These are phyloP conservation scores for Volvariella volvacea DNA, from an alignment of 1,284 basidiomycete genomes.

Conservation along the genomic window DNA sequence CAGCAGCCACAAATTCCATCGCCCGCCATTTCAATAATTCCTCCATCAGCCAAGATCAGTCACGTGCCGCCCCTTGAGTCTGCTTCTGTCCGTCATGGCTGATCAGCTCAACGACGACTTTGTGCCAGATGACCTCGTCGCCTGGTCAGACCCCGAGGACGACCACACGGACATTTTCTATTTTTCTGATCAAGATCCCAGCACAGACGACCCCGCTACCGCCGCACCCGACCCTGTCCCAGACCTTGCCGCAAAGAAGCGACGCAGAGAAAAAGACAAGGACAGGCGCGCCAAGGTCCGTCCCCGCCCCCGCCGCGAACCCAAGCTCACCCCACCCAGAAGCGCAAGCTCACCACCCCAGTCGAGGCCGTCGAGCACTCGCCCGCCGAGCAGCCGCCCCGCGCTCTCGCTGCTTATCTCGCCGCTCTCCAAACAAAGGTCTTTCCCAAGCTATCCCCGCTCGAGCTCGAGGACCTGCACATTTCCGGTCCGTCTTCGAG, in stretches of 20 bases:
- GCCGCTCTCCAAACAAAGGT: slow-evolving; percentile 55
- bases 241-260: slow-evolving; percentile 48
- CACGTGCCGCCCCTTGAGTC: neutral
- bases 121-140: slow-evolving; percentile 62
- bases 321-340: slow-evolving; percentile 33
- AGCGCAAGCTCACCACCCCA: slow-evolving; percentile 50
- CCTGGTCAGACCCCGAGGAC: slow-evolving; percentile 49
- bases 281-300: slow-evolving; percentile 57
- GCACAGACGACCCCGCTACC: slow-evolving; percentile 15
- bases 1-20: too few relatives aligned
- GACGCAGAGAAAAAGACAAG: slow-evolving; percentile 65
- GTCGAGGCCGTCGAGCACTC: slow-evolving; percentile 35
- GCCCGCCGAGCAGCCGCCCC: slow-evolving; percentile 50
- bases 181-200: slow-evolving; percentile 24
- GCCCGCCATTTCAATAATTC: too few relatives aligned
- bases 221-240: slow-evolving; percentile 17
- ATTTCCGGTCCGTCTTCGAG: slow-evolving; percentile 52
- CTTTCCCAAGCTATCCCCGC: slow-evolving; percentile 53
- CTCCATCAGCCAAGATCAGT: too few relatives aligned
- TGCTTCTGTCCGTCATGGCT: neutral
- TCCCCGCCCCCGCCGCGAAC: slow-evolving; percentile 3
- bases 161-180: slow-evolving; percentile 24
- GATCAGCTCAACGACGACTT: slow-evolving; percentile 83
- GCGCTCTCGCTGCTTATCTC: slow-evolving; percentile 53
- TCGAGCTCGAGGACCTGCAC: slow-evolving; percentile 68